A percentile compares a stretch with the other conserved stretches of the same genome.
Conservation (phyloP, 2,329 filamentous ascomycete genomes). For the Sphaerulina musiva region DNA sequence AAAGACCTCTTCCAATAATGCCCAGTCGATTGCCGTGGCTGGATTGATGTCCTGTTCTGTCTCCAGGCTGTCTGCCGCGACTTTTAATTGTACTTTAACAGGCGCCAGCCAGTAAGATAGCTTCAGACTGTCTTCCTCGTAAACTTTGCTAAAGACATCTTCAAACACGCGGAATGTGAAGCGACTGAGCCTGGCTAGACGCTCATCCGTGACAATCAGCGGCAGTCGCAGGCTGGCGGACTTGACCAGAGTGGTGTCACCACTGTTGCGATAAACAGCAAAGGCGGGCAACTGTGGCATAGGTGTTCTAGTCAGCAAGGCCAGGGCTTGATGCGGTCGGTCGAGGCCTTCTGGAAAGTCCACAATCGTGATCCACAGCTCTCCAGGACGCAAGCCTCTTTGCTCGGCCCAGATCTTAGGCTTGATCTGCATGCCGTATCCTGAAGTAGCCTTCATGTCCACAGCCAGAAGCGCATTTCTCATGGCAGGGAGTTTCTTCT, state of each 20-base stretch:
- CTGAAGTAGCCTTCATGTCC: constrained; percentile 65
- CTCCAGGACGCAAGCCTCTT: constrained; percentile 41
- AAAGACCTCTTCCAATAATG: constrained; percentile 42
- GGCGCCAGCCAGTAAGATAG: constrained; percentile 84
- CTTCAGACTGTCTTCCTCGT: constrained; percentile 54
- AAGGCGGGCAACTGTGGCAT: constrained; percentile 63
- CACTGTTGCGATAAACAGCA: constrained; percentile 63
- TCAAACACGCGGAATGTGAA: constrained; percentile 73
- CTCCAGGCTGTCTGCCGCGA: not conserved
- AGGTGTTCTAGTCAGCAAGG: constrained; percentile 61
- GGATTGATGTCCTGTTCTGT: constrained; percentile 1
- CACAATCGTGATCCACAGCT: constrained; percentile 58
- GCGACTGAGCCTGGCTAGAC: constrained; percentile 52
- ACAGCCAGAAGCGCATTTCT: constrained; percentile 80
- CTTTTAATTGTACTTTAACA: constrained; percentile 3
- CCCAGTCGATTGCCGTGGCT: constrained; percentile 54
- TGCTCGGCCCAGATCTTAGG: constrained; percentile 62
- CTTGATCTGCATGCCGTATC: constrained; percentile 74
- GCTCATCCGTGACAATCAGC: constrained; percentile 40
- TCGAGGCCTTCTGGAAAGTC: constrained; percentile 55
- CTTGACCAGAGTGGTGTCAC: constrained; percentile 53
- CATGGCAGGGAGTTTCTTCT: constrained; percentile 68
- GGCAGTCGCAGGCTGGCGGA: constrained; percentile 40
- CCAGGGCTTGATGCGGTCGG: constrained; percentile 56
- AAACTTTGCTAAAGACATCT: constrained; percentile 86